Evolutionary conservation across 1,284 basidiomycete genomes (phyloP).

Genomic region (Sphaerobolus stellatus): DNA sequence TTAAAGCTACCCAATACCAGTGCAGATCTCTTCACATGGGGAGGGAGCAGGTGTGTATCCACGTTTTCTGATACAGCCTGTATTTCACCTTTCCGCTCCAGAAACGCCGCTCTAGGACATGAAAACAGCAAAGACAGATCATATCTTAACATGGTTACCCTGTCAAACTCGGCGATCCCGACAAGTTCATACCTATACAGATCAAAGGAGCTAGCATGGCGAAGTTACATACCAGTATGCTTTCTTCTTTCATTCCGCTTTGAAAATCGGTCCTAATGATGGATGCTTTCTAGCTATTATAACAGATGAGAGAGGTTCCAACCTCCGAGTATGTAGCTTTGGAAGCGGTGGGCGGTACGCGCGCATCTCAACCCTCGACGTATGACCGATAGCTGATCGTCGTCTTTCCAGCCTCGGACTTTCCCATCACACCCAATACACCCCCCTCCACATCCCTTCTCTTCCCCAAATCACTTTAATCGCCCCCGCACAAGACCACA

Average conservation of each 20-base stretch:
- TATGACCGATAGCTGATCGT: conserved; percentile 4
- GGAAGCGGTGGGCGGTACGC: conserved; percentile 76
- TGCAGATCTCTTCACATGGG: conserved; percentile 87
- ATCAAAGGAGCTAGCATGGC: conserved; percentile 76
- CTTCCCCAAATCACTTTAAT: conserved; percentile 70
- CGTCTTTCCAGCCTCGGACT: conserved; percentile 60
- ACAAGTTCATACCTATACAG: conserved; percentile 56
- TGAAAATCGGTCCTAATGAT: conserved; percentile 4
- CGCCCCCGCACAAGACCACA: conserved; percentile 93
- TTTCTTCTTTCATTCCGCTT: background rate
- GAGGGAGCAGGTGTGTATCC: conserved; percentile 70
- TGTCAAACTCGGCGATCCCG: conserved; percentile 27
- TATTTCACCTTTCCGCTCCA: conserved; percentile 24
- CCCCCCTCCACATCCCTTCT: conserved; percentile 60
- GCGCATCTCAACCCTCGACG: background rate
- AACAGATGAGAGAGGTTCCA: conserved; percentile 71
- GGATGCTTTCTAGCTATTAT: conserved; percentile 58
- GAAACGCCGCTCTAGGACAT: conserved; percentile 83
- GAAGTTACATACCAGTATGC: conserved; percentile 69
- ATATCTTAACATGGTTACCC: conserved; percentile 78
- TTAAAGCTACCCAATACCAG: conserved; percentile 29
- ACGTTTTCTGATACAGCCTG: background rate
- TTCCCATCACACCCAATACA: conserved; percentile 78
- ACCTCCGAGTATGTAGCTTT: conserved; percentile 83
- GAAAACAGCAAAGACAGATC: conserved; percentile 79